Base-by-base conservation (phyloP, 2,329 filamentous ascomycete genomes). In the Domatiomyces catenatus region DNA sequence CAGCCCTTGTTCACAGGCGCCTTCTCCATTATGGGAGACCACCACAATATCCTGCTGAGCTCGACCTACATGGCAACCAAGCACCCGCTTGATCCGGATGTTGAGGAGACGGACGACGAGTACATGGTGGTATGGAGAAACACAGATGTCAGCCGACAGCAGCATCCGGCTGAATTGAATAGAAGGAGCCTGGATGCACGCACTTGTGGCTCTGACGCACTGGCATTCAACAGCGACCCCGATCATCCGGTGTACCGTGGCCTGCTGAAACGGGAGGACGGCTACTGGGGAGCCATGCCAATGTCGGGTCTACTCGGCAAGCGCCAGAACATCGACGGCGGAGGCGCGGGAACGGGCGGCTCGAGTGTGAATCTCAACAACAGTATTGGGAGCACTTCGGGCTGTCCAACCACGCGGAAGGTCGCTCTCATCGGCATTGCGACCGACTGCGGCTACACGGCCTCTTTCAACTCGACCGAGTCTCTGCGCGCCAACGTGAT, bases 71-170 rank as follows among this genome's bases (percentile, higher is more conserved):
- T 78, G 63, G 74, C 78, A 57, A 88, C 86, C 45, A 83, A 78
- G 62, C 79, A 86, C 54, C 65, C 70, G 19, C 70, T 81, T 44
- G 92, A 98, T 64, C 86, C 88, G 1, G 70, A 75, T 22, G 64
- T 86, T 12, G 65, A 69, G 28, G 63, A 72, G 26, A 67, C 70
- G 45, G 73, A 70, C 3, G 76, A 81, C 28, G 85, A 94, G 54
- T 83, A 79, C 62, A 92, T 98, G 89, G 75, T 95, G 36, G 76
- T 95, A 1, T 96, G 86, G 75, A 79, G 89, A 57, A 89, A 96
- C 63, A 94, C 88, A 24, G 92, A 98, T 65, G 79, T 95, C 61
- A 65, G 70, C 60, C 54, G 62, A 62, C n/a, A 66, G 69, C 53
- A 58, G 42, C 48, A 53, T 39, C 75, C 76, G 50, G 67, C 71